Evolutionary conservation across 768 basidiomycete genomes (phyloP), one percentile per base, ranked within the genome.

Genomic region (Leucosporidium yakuticum): DNA sequence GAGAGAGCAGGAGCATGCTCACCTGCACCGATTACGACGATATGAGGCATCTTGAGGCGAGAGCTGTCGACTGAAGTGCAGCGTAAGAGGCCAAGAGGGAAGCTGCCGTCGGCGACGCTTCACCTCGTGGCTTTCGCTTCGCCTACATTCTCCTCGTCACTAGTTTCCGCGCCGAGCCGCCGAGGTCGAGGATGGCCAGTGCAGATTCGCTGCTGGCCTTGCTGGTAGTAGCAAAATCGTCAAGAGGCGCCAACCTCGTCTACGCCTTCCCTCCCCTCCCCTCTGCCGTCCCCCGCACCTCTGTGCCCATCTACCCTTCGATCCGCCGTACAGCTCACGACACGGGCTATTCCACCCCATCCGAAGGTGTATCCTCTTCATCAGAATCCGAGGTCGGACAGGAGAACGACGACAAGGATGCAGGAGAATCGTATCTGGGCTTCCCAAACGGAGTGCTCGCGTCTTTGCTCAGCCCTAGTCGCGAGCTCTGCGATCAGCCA

Each of bases 401-500:
- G 21, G 60, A 53, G 51, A 61, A 63, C 21, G 61, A 56, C 2
- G 67, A 65, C 9, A 51, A 65, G 29, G 64, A 34, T 23, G 57
- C 34, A n/a, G 57, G 21, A 23, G 57, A 39, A 36, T 23, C 29
- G 48, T 78, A 91, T n/a, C 83, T 98, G 58, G 88, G 88, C 4
- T 94, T 89, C 78, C 84, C 88, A 5, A 81, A 88, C 9, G 87
- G 89, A 67, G 89, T 91, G 75, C 82, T 98, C 36, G 89, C 90
- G 31, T 84, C 83, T 54, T 80, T 95, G 71, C 82, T 98, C 4
- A 89, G 88, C 67, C 93, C 95, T 0, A 77, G 86, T 55, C 80
- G 81, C 36, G 83, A 86, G 20, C 85, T 93, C 78, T 96, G 92
- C 74, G 91, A 99, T 78, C 90, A 91, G 78, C 91, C 91, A 75